Conservation (phyloP, 495 filamentous ascomycete genomes). For the Podospora pseudopauciseta region DNA sequence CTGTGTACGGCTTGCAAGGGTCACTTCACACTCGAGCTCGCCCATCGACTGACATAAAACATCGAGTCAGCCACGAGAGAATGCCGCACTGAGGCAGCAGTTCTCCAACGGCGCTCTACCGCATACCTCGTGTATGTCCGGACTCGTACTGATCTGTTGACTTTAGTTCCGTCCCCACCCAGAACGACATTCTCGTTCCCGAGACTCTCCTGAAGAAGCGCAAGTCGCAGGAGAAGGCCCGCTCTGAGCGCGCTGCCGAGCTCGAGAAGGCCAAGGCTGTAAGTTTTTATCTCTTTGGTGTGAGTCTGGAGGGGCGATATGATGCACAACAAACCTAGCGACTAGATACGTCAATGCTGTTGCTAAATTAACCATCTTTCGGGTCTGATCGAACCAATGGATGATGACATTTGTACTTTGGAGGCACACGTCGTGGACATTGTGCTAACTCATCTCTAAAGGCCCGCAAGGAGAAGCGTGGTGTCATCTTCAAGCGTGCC, state of each 20-base stretch:
- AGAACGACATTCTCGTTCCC: conserved; percentile 90
- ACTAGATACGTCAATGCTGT: conserved; percentile 98
- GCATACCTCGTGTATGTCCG: conserved; percentile 55
- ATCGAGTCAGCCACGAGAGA: conserved; percentile 87
- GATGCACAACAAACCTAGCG: conserved; percentile 71
- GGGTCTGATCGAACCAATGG: conserved; percentile 70
- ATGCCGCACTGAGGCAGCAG: conserved; percentile 83
- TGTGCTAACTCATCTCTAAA: conserved; percentile 48
- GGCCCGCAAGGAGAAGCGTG: conserved; percentile 96
- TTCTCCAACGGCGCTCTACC: conserved; percentile 84
- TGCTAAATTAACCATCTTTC: conserved; percentile 97
- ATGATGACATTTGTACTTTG: conserved; percentile 25
- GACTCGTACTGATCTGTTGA: conserved; percentile 61
- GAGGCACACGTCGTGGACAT: conserved; percentile 8
- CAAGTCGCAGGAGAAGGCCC: conserved; percentile 98
- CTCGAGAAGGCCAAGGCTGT: conserved; percentile 86
- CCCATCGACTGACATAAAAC: conserved; percentile 54
- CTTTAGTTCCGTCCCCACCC: conserved; percentile 74
- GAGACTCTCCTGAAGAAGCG: conserved; percentile 99
- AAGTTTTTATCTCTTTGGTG: conserved; percentile 37
- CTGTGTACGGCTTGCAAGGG: neutral
- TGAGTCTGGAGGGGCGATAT: conserved; percentile 27
- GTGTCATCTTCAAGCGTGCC: conserved; percentile 98
- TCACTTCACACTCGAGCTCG: neutral
- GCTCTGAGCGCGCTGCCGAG: conserved; percentile 78